phyloP scores from a whole-genome alignment of 2,329 filamentous ascomycete genomes.

The Blastomyces parvus region DNA sequence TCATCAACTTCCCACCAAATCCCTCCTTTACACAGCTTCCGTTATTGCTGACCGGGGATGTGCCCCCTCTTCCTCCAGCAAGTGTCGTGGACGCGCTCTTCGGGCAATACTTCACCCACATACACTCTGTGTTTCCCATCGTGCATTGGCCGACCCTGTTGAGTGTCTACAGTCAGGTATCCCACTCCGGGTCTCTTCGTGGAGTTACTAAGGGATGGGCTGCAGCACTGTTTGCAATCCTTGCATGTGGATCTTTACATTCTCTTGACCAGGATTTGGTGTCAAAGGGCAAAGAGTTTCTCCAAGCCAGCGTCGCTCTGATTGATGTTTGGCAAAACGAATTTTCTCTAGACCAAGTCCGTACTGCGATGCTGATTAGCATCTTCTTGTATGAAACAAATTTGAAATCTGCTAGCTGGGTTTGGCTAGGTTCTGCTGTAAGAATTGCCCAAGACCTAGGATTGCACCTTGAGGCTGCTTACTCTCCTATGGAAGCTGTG shows the following conservation, averaged over 20 bases:
- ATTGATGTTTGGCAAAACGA: conserved; percentile 77
- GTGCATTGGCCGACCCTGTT: conserved; percentile 81
- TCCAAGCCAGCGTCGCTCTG: conserved; percentile 60
- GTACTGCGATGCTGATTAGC: conserved; percentile 61
- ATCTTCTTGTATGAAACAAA: conserved; percentile 81
- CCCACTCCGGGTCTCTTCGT: conserved; percentile 53
- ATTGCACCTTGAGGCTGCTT: conserved; percentile 63
- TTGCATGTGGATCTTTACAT: conserved; percentile 75
- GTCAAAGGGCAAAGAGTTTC: conserved; percentile 54
- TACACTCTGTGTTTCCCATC: conserved; percentile 74
- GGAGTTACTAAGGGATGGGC: conserved; percentile 60
- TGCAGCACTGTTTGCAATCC: conserved; percentile 69
- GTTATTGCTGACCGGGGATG: conserved; percentile 39
- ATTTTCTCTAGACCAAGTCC: conserved; percentile 64
- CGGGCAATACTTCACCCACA: conserved; percentile 62
- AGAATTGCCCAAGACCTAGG: conserved; percentile 75
- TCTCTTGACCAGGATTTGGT: conserved; percentile 48
- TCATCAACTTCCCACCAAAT: conserved; percentile 67
- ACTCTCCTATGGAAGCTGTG: conserved; percentile 68
- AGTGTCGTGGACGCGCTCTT: conserved; percentile 62
- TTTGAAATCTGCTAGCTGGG: conserved; percentile 72
- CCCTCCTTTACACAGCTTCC: conserved; percentile 49
- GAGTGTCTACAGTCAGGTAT: conserved; percentile 65
- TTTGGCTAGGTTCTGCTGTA: conserved; percentile 72
- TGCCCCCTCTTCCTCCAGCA: conserved; percentile 61